Base-by-base conservation (phyloP, 129 eudicot species). In the Rutidosis leptorrhynchoides region DNA sequence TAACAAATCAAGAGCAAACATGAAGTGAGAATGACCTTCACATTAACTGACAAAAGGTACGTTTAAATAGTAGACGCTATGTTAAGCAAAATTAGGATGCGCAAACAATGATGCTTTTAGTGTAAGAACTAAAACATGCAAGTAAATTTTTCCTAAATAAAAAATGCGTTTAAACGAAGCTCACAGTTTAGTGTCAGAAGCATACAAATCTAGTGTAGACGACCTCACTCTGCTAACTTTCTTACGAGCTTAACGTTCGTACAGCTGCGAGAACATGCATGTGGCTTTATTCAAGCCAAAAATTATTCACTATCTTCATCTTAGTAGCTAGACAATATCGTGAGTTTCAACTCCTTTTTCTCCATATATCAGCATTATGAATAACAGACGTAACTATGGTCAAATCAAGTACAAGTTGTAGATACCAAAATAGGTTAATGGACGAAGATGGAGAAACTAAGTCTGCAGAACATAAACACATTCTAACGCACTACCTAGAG, bases 41-140 rank as follows among this genome's bases (percentile, higher is more conserved):
- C 33, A 29, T 29, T 29, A 29, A 29, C 33, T 3, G 33, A 29
- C 33, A 29, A 29, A 29, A 29, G 33, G 33, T 7, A 3, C 6
- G 33, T 4, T 29, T 4, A 2, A 4, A 29, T 29, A 29, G 33
- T 29, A 29, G 33, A 3, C 4, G 33, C 33, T 29, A 29, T 29
- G 0, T 29, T 29, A 29, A 3, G 6, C 33, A 29, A 35, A 40
- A 54, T 54, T 3, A 54, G 27, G 16, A 22, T 22, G 22, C 17
- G 56, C 56, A 49, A n/a, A 49, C 56, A n/a, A 17, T 49, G 56
- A 49, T 54, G 27, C 59, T 54, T 54, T 54, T 29, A 20, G 27
- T 21, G 27, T 21, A 54, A 22, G 16, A 1, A 21, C 14, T 22
- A 54, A 20, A 7, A 54, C 4, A 22, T 54, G 27, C 16, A 54